Conservation (phyloP, 179 eudicot species). For the Camellia oleifera region DNA sequence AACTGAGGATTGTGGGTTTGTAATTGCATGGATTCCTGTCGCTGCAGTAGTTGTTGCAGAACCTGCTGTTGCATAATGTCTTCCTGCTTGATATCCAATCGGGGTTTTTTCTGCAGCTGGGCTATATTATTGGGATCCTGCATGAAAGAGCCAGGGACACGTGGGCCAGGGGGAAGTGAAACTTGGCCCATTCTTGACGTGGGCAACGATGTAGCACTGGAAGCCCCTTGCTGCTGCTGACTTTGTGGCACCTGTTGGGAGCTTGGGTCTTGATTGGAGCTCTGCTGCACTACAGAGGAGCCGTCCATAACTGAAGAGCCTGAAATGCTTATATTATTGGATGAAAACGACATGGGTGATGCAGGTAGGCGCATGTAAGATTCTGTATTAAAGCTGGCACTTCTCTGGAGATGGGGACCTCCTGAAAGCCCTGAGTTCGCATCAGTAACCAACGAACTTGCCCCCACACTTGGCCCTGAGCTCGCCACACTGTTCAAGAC, state of each 20-base stretch:
- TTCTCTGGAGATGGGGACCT: conserved; percentile 86
- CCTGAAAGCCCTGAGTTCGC: conserved; percentile 93
- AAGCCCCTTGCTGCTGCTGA: conserved; percentile 63
- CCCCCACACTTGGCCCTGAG: conserved; percentile 88
- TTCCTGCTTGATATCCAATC: conserved; percentile 83
- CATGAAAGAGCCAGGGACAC: conserved; percentile 44
- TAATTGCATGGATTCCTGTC: conserved; percentile 74
- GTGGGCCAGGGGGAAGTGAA: conserved; percentile 44
- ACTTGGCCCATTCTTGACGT: conserved; percentile 57
- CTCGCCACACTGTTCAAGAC: conserved; percentile 59
- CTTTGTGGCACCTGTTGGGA: conserved; percentile 50
- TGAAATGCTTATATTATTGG: conserved; percentile 81
- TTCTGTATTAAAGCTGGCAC: conserved; percentile 82
- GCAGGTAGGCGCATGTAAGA: conserved; percentile 80
- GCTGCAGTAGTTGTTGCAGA: conserved; percentile 68
- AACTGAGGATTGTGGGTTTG: conserved; percentile 66
- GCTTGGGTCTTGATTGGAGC: conserved; percentile 57
- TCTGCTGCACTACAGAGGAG: conserved; percentile 54
- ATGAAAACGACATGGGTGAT: conserved; percentile 87
- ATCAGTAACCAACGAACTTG: conserved; percentile 93
- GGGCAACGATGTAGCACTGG: conserved; percentile 62
- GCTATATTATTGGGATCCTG: conserved; percentile 59
- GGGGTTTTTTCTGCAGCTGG: conserved; percentile 77
- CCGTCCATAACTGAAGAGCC: conserved; percentile 90
- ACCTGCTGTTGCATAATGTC: conserved; percentile 73